Base-by-base conservation (phyloP, 176 grass and related monocot species). In the Triticum turgidum region DNA sequence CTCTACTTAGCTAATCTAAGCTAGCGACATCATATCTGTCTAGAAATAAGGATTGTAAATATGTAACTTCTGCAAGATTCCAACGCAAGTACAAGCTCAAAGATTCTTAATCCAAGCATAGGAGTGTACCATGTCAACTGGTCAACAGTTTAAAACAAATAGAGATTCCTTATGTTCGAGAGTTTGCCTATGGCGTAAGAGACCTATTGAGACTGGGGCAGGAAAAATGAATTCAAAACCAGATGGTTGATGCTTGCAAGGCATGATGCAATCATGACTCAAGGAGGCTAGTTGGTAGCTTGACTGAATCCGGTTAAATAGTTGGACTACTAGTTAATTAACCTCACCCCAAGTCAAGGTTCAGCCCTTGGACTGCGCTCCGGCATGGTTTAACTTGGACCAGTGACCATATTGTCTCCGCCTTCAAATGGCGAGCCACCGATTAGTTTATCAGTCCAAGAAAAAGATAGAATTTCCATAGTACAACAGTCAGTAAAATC, bases 281-380 rank as follows among this genome's bases (percentile, higher is more conserved):
- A 80, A 61, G 33, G 27, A 22, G 34, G n/a, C 12, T 66, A 56
- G 17, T 21, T 5, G 49, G 5, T 76, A 76, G 14, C 30, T 88
- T 91, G 89, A 91, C 85, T 85, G 63, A 64, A 81, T 88, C 86
- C 4, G 12, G 18, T 81, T 87, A 78, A 44, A 65, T 85, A 76
- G 49, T 76, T 76, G 51, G 67, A 84, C 68, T 76, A 41, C 14
- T 68, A 41, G 37, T 51, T 76, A 52, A 14, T 51, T 76, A 76
- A 76, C 24, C 76, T 84, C n/a, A 61, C 42, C 49, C 51, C 69
- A 81, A 70, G 85, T 85, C 77, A 88, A 88, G 17, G 38, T 88
- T 85, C 69, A 88, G 47, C 77, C 76, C 82, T 88, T 91, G 85
- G 81, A 87, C 86, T 77, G 61, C 61, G 35, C 80, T 69, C 76